Evolutionary conservation across 768 basidiomycete species (phyloP).

Genomic region (Leucogyrophana mollusca): DNA sequence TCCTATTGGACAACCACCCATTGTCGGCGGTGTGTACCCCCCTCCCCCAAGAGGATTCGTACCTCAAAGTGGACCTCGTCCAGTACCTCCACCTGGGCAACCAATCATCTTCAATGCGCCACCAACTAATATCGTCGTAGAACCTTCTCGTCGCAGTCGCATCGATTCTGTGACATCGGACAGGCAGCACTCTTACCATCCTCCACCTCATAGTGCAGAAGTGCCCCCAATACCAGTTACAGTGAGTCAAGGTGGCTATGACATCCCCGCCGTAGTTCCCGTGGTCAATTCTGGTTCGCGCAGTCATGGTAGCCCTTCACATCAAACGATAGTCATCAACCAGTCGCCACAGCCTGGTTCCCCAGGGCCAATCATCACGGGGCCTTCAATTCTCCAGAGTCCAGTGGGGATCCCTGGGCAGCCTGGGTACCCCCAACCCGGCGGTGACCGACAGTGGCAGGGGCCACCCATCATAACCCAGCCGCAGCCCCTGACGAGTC

Average conservation of each 20-base stretch:
- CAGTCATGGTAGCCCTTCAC: constrained; percentile 1
- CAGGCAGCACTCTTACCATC: too few relatives aligned
- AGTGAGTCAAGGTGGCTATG: not conserved
- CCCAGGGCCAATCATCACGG: constrained; percentile 11
- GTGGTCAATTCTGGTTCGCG: constrained; percentile 1
- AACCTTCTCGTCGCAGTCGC: constrained; percentile 5
- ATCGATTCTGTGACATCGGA: too few relatives aligned
- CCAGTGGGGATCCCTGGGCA: constrained; percentile 14
- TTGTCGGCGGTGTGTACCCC: constrained; percentile 14
- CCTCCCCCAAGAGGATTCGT: constrained; percentile 20
- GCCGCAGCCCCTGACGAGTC: constrained; percentile 4
- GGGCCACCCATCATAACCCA: constrained; percentile 18
- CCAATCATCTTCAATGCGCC: not conserved
- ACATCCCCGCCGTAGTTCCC: constrained; percentile 13
- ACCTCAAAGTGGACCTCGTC: constrained; percentile 12
- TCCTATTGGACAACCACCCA: constrained; percentile 12
- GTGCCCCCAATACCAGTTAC: not conserved
- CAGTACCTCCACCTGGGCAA: constrained; percentile 3
- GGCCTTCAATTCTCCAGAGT: constrained; percentile 15
- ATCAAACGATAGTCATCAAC: constrained; percentile 14
- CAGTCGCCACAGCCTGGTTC: constrained; percentile 5
- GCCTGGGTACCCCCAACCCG: constrained; percentile 14
- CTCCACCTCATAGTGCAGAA: too few relatives aligned
- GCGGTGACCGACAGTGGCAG: constrained; percentile 19
- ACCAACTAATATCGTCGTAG: constrained; percentile 5